Base-by-base conservation (phyloP, 148 eudicot species). In the Cornus controversa region DNA sequence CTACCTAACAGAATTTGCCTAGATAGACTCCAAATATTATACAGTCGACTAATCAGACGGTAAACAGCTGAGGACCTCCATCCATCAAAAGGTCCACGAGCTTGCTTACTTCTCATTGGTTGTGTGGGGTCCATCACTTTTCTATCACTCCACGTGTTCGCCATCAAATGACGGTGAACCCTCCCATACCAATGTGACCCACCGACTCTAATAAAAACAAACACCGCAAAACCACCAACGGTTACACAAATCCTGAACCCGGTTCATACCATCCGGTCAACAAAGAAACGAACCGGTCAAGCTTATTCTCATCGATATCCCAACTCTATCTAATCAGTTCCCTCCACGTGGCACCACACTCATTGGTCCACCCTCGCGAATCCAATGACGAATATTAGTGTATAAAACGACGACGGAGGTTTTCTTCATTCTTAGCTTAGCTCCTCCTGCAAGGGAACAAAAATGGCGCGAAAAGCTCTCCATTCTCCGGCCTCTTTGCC, bases 391-490 rank as follows among this genome's bases (percentile, higher is more conserved):
- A 29, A 37, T 73, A 68, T 64, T 31, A 22, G 66, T 58, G 67
- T 76, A 70, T 69, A 74, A 75, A 75, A 63, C 57, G 26, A 47
- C 65, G 45, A 50, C 60, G 42, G 20, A 62, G 42, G 26, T 42
- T 70, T 47, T 71, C 57, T 40, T 50, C 37, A 27, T 58, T 70
- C 45, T 73, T 75, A 40, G 54, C 45, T 67, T 72, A 53, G 64
- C 45, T 60, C 72, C 58, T 22, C 78, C 31, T 14, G 23, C n/a
- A 24, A 67, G 53, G 24, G 1, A 24, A 58, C 28, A 20, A 58
- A 84, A 80, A 80, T 88, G 89, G 87, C 91, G 89, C 87, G 72
- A 83, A 85, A 80, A n/a, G 28, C 82, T 45, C 62, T 67, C 78
- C 71, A 6, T 74, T 73, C 74, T 76, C 69, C 70, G 69, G 68